Percentiles rank a stretch among this genome's conserved stretches.
phyloP scores from a whole-genome alignment of 2,329 filamentous ascomycete genomes.

The Paecilomyces fulvus region DNA sequence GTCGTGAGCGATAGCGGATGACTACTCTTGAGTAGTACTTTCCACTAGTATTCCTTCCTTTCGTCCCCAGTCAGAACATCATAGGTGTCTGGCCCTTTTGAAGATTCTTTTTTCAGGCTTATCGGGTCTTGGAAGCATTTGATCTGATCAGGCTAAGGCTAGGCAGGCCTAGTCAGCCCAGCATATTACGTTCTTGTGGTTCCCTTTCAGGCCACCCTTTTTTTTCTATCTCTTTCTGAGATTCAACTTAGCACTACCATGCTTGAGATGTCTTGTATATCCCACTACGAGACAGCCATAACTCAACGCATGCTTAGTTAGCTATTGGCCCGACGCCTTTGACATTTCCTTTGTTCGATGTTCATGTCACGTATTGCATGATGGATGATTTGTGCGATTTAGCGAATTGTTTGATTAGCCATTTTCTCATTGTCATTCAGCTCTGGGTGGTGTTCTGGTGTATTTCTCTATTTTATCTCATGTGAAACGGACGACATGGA shows the following conservation, averaged over 20 bases:
- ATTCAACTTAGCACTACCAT: not conserved
- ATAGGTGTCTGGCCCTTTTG: not conserved
- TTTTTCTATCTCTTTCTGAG: not conserved
- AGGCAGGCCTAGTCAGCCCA: conserved; percentile 7
- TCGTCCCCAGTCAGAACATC: not conserved
- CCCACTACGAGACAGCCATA: conserved; percentile 3
- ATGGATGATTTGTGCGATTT: conserved; percentile 1
- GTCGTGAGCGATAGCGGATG: conserved; percentile 1
- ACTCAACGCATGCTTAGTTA: conserved; percentile 5
- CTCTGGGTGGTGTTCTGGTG: not conserved
- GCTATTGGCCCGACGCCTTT: conserved; percentile 11
- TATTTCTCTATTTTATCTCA: not conserved
- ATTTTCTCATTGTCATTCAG: not conserved
- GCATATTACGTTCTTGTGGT: not conserved
- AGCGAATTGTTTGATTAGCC: conserved; percentile 7
- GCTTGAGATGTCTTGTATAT: not conserved
- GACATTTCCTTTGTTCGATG: conserved; percentile 11
- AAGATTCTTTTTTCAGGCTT: not conserved
- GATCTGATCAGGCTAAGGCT: conserved; percentile 1
- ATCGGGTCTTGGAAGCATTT: not conserved
- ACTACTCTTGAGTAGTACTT: not conserved
- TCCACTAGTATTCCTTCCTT: not conserved
- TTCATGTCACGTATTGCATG: conserved; percentile 6
- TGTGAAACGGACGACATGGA: not conserved
- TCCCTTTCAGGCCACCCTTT: not conserved